phyloP scores from a whole-genome alignment of 345 rosid species.

The Combretum micranthum region DNA sequence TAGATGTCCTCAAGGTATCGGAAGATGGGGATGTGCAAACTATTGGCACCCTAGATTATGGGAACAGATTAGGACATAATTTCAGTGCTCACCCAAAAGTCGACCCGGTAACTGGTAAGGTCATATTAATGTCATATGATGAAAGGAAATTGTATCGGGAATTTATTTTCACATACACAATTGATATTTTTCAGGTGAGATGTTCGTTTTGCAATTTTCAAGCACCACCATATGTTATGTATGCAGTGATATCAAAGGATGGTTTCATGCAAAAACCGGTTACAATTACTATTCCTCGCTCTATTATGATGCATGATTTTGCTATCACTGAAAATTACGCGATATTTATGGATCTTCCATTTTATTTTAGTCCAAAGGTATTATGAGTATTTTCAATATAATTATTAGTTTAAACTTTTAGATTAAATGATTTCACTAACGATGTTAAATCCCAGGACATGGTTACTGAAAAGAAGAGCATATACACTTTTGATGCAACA shows the following conservation, averaged over 20 bases:
- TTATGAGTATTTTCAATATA: not conserved
- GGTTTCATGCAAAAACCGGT: conserved; percentile 92
- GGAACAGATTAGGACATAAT: conserved; percentile 77
- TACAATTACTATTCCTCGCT: conserved; percentile 70
- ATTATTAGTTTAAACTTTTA: not conserved
- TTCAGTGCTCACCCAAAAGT: conserved; percentile 97
- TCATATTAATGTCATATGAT: not conserved
- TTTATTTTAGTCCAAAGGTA: conserved; percentile 88
- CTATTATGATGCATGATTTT: conserved; percentile 98
- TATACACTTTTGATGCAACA: conserved; percentile 70
- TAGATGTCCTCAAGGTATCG: conserved; percentile 82
- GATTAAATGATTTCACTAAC: not conserved
- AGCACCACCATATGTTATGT: conserved; percentile 71
- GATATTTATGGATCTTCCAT: conserved; percentile 85
- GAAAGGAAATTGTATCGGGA: not conserved
- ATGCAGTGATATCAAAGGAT: conserved; percentile 83
- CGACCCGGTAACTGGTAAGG: conserved; percentile 81
- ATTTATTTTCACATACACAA: not conserved
- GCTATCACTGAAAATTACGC: conserved; percentile 92
- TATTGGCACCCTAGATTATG: conserved; percentile 87
- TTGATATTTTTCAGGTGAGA: conserved; percentile 54
- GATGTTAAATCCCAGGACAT: conserved; percentile 1
- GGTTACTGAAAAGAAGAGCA: conserved; percentile 50
- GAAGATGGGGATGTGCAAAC: conserved; percentile 98
- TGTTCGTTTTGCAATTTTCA: conserved; percentile 89